These are phyloP conservation scores for Suillus occidentalis DNA, from an alignment of 768 basidiomycete genomes.

Conservation along the genomic window DNA sequence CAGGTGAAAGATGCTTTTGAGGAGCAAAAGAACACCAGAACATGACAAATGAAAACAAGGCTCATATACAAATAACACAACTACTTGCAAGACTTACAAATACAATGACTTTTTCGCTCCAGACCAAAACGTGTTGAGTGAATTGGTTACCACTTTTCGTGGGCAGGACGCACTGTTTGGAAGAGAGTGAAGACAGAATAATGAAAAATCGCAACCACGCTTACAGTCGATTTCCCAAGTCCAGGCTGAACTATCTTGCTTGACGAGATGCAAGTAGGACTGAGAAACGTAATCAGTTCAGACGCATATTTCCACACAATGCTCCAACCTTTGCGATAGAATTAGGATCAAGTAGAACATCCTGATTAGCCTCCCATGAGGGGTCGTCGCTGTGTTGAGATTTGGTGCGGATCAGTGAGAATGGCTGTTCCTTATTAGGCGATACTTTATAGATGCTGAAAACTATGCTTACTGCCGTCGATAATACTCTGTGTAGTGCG, in stretches of 20 bases:
- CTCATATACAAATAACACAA: background rate
- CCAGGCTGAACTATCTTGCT: conserved; percentile 72
- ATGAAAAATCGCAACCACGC: conserved; percentile 22
- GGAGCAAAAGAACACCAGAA: conserved; percentile 36
- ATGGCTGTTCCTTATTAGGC: background rate
- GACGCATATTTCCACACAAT: background rate
- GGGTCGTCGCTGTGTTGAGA: conserved; percentile 30
- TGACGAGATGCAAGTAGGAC: conserved; percentile 65
- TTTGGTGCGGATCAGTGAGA: conserved; percentile 35
- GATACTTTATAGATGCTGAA: background rate
- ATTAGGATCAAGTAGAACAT: conserved; percentile 55
- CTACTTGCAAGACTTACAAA: background rate
- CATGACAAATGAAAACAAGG: conserved; percentile 7
- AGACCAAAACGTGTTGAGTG: background rate
- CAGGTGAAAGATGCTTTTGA: conserved; percentile 53
- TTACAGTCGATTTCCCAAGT: conserved; percentile 80
- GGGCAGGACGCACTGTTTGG: conserved; percentile 47
- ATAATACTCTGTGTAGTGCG: background rate
- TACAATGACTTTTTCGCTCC: background rate
- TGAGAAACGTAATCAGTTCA: conserved; percentile 26
- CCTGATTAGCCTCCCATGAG: conserved; percentile 45
- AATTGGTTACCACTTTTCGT: conserved; percentile 47
- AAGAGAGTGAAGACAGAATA: background rate
- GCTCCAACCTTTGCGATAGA: conserved; percentile 65
- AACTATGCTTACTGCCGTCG: background rate